These are phyloP conservation scores for Annulohypoxylon stygium DNA, from an alignment of 495 filamentous ascomycete genomes.

Conservation along the genomic window DNA sequence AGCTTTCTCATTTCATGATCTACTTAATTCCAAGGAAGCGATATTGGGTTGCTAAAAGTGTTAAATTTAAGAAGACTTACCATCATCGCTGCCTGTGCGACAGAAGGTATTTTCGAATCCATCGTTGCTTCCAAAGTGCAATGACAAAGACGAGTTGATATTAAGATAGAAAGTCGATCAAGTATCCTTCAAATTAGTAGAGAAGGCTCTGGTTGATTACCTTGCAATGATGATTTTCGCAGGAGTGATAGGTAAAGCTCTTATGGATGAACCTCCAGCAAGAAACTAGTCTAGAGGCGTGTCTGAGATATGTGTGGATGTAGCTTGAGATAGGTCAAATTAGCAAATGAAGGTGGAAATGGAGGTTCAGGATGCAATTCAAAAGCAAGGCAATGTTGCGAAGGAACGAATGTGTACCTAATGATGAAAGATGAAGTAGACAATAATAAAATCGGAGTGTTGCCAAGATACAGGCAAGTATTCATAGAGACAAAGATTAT, in stretches of 20 bases:
- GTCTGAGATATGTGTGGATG: neutral
- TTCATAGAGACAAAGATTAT: too few species aligned
- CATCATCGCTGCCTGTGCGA: constrained; percentile 35
- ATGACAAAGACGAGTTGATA: too few species aligned
- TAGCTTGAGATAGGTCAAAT: neutral
- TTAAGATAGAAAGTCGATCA: too few species aligned
- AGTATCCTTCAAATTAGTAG: too few species aligned
- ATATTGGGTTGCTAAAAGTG: neutral
- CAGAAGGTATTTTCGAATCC: neutral
- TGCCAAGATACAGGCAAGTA: too few species aligned
- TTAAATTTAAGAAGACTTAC: constrained; percentile 26
- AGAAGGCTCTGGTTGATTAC: too few species aligned
- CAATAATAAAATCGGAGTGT: too few species aligned
- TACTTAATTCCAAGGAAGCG: neutral
- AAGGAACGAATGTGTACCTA: neutral
- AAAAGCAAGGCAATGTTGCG: neutral
- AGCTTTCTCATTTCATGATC: neutral
- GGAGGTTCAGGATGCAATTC: neutral
- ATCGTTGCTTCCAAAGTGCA: neutral
- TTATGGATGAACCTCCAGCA: too few species aligned
- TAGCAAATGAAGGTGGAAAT: neutral
- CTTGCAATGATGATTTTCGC: too few species aligned
- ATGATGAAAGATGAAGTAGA: too few species aligned
- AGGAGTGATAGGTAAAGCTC: too few species aligned
- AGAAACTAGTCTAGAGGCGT: too few species aligned